Conservation (phyloP, 2,329 filamentous ascomycete species). For the Fusarium sp. region DNA sequence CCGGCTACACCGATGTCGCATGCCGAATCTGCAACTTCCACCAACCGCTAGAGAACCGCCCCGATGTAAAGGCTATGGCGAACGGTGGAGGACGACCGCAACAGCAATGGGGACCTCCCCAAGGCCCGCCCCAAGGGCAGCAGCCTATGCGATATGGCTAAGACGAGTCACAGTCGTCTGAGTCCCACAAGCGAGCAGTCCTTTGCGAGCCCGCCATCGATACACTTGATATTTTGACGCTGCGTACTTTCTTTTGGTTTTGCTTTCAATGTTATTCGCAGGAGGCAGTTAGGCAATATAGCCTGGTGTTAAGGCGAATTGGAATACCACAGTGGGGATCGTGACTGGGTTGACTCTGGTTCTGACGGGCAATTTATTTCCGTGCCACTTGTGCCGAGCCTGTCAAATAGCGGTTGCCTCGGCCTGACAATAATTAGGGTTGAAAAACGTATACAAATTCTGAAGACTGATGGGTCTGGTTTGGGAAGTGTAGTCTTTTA, state of each 20-base stretch:
- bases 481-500: background rate
- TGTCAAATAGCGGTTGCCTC: background rate
- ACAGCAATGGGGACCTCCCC: slow-evolving; percentile 48
- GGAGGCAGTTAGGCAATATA: slow-evolving; percentile 12
- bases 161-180: background rate
- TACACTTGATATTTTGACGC: background rate
- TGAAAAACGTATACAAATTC: background rate
- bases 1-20: slow-evolving; percentile 74
- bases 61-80: slow-evolving; percentile 65
- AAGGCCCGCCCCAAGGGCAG: slow-evolving; percentile 47
- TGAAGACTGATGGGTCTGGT: background rate
- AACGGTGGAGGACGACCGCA: slow-evolving; percentile 54
- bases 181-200: background rate
- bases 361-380: background rate
- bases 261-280: background rate
- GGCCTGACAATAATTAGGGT: background rate
- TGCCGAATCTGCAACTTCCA: slow-evolving; percentile 83
- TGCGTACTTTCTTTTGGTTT: background rate
- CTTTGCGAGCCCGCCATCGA: background rate
- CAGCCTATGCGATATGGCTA: slow-evolving; percentile 48
- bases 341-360: slow-evolving; percentile 1
- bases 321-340: slow-evolving; percentile 13
- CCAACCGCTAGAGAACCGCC: slow-evolving; percentile 70
- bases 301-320: slow-evolving; percentile 37
- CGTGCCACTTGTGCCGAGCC: background rate